Conservation (phyloP, 2,329 filamentous ascomycete species). For the Acrocalymma vagum region DNA sequence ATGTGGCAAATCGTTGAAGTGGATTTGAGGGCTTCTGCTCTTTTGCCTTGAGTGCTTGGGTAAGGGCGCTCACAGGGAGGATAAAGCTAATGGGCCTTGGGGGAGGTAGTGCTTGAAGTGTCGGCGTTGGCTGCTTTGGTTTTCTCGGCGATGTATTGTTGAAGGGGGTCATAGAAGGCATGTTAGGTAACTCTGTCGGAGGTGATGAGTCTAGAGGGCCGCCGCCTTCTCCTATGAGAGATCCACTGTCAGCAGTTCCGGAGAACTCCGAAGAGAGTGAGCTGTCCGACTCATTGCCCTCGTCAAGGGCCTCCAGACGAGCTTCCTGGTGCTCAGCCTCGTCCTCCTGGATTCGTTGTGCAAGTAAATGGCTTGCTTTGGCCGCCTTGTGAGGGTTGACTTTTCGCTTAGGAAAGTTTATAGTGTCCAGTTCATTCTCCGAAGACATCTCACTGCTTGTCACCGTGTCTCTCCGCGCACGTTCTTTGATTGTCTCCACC, state of each 20-base stretch:
- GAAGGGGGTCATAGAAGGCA: slow-evolving; percentile 53
- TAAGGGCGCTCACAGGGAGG: slow-evolving; percentile 75
- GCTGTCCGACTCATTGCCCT: slow-evolving; percentile 49
- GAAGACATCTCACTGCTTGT: slow-evolving; percentile 86
- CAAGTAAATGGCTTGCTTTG: slow-evolving; percentile 60
- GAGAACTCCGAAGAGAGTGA: slow-evolving; percentile 50
- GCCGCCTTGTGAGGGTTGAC: slow-evolving; percentile 68
- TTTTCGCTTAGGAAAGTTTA: slow-evolving; percentile 69
- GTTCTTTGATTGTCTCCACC: slow-evolving; percentile 73
- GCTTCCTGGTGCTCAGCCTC: slow-evolving; percentile 39
- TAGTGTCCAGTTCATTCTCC: slow-evolving; percentile 78
- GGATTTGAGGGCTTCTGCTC: slow-evolving; percentile 74
- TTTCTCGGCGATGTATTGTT: slow-evolving; percentile 68
- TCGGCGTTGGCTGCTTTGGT: slow-evolving; percentile 57
- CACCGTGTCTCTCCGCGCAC: slow-evolving; percentile 76
- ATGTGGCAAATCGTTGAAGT: slow-evolving; percentile 77
- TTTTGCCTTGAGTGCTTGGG: slow-evolving; percentile 76
- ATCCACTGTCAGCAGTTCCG: slow-evolving; percentile 67
- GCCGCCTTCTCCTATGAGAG: slow-evolving; percentile 72
- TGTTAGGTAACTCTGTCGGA: slow-evolving; percentile 52
- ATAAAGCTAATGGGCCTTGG: slow-evolving; percentile 76
- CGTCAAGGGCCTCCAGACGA: slow-evolving; percentile 51
- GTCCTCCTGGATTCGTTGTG: slow-evolving; percentile 63
- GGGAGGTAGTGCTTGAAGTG: slow-evolving; percentile 73
- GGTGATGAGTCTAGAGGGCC: slow-evolving; percentile 65